Evolutionary conservation across 1,284 basidiomycete genomes (phyloP), one percentile per base, ranked within the genome.

Genomic region (Boletus semigastroideus): DNA sequence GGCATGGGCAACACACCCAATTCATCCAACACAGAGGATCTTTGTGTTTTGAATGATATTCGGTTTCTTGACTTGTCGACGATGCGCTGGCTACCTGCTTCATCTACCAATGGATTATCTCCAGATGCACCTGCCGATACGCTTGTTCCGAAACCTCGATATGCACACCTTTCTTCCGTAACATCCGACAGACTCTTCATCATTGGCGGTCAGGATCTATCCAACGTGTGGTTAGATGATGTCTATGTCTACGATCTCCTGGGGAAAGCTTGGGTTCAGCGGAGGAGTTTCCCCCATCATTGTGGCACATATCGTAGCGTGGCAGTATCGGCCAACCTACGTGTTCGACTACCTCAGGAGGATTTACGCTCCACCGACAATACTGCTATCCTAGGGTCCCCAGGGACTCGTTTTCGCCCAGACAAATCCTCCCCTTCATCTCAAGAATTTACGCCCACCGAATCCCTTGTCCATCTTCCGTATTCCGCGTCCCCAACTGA

Each of bases 231-330:
- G 88, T 75, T 94, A n/a, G 91, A 95, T 68, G 92, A 96, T 60
- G 82, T 94, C 51, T 90, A 91, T 68, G 86, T 94, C 11, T 94
- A 87, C 58, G 92, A 97, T 68, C 78, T 98, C 27, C 65, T 77
- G 17, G 69, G 74, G 7, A 81, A 82, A 61, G 74, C 79, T 1
- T 97, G 94, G 94, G 79, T 91, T 0, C 84, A 87, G 62, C 78
- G 83, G 22, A 81, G 84, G 28, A 86, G 86, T 56, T 94, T 94
- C 64, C 89, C 90, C 7, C 79, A 90, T 17, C 92, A 95, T 71
- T 94, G 92, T 62, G 94, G 94, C 6, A 94, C 93, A 0, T 97
- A 97, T 70, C 87, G 94, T 50, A 92, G 88, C 59, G 90, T 96
- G 19, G 90, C 90, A 0, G 86, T 93, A 17, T 84, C 87, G 9